Percentiles rank a stretch among this genome's conserved stretches.
These are phyloP conservation scores for Amanita fuliginea DNA, from an alignment of 768 basidiomycete genomes.

Conservation along the genomic window DNA sequence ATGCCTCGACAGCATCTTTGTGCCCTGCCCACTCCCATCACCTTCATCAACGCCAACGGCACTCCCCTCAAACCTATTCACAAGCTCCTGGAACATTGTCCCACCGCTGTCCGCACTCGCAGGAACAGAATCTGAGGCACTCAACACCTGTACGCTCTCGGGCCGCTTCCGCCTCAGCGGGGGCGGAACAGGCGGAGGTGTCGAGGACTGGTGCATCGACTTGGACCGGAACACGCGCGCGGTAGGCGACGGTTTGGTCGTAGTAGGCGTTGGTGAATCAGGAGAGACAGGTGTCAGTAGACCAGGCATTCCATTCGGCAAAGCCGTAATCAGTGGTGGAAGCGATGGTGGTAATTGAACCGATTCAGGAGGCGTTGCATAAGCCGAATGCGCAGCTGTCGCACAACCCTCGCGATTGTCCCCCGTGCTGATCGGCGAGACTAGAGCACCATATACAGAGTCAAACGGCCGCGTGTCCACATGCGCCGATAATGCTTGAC, in stretches of 20 bases:
- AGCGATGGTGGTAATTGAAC: background rate
- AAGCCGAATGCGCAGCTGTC: background rate
- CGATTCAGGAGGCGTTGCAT: background rate
- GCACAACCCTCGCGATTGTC: background rate
- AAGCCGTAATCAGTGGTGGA: background rate
- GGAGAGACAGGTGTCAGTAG: background rate
- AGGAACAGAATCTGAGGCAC: too few species aligned
- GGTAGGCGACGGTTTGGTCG: background rate
- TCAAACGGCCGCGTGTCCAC: slow-evolving; percentile 5
- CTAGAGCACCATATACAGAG: slow-evolving; percentile 2
- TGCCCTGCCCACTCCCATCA: background rate
- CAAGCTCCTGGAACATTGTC: slow-evolving; percentile 2
- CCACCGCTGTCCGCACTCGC: background rate
- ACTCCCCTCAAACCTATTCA: slow-evolving; percentile 1
- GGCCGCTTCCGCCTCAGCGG: slow-evolving; percentile 43
- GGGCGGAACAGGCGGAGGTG: slow-evolving; percentile 23
- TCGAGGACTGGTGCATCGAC: slow-evolving; percentile 38
- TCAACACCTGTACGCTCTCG: slow-evolving; percentile 46
- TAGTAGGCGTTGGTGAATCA: slow-evolving; percentile 7
- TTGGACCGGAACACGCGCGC: slow-evolving; percentile 34
- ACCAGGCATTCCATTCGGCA: background rate
- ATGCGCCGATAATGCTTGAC: background rate
- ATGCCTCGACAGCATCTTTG: slow-evolving; percentile 3
- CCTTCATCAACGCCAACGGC: background rate
- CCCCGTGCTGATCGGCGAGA: background rate